These are phyloP conservation scores for Termitomyces eurrhizus DNA, from an alignment of 768 basidiomycete species.

Conservation along the genomic window DNA sequence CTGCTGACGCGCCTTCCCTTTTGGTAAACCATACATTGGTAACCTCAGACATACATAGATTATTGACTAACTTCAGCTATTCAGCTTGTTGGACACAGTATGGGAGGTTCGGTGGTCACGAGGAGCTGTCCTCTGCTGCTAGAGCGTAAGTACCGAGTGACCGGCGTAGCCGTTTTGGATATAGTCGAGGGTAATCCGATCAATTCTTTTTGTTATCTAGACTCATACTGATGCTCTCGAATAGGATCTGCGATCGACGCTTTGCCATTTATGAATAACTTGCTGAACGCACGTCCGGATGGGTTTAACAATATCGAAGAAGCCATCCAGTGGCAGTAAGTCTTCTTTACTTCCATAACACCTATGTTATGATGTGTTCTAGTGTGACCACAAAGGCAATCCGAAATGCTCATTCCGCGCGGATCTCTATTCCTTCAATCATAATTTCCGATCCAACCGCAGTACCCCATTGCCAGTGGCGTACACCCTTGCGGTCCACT, in stretches of 20 bases:
- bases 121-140: conserved; percentile 66
- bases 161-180: conserved; percentile 79
- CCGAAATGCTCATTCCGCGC: conserved; percentile 75
- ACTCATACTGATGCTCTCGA: background rate
- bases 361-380: background rate
- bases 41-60: background rate
- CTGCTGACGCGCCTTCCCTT: conserved; percentile 60
- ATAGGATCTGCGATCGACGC: conserved; percentile 91
- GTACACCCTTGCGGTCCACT: conserved; percentile 78
- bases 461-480: conserved; percentile 61
- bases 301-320: conserved; percentile 82
- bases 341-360: conserved; percentile 13
- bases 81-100: conserved; percentile 90
- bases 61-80: background rate
- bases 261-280: conserved; percentile 85
- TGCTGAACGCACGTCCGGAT: conserved; percentile 81
- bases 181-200: conserved; percentile 73
- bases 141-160: conserved; percentile 62
- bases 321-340: conserved; percentile 96
- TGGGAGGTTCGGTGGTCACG: conserved; percentile 91
- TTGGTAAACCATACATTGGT: conserved; percentile 46
- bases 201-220: background rate
- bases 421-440: conserved; percentile 84
- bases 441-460: conserved; percentile 46
- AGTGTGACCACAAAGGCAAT: conserved; percentile 83